Evolutionary conservation across 768 basidiomycete genomes (phyloP).

Genomic region (Mycena vitilis): DNA sequence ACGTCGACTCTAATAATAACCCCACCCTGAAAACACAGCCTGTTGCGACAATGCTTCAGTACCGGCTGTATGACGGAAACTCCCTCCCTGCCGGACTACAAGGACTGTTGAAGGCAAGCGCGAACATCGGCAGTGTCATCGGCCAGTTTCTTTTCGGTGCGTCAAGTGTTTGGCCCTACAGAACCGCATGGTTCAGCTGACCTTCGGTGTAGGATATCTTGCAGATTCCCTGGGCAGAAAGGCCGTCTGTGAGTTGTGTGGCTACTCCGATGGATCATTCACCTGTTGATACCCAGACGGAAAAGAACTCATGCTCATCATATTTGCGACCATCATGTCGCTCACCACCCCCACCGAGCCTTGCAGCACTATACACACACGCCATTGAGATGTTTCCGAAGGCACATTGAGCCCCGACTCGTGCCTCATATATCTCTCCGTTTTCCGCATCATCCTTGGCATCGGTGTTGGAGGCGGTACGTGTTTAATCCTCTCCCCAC

Average conservation of each 20-base stretch:
- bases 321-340: conserved; percentile 78
- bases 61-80: conserved; percentile 58
- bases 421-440: conserved; percentile 72
- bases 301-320: conserved; percentile 84
- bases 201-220: conserved; percentile 35
- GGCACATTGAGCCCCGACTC: conserved; percentile 47
- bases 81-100: conserved; percentile 59
- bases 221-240: conserved; percentile 79
- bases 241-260: conserved; percentile 60
- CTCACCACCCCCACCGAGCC: conserved; percentile 72
- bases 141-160: conserved; percentile 67
- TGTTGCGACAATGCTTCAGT: conserved; percentile 31
- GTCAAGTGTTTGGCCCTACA: neutral
- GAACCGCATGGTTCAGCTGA: neutral
- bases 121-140: conserved; percentile 72
- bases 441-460: conserved; percentile 80
- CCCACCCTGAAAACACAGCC: conserved; percentile 4
- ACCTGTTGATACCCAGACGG: conserved; percentile 58
- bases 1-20: neutral
- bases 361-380: conserved; percentile 18
- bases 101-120: conserved; percentile 68
- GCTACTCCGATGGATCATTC: conserved; percentile 1
- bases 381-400: neutral
- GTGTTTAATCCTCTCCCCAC: neutral
- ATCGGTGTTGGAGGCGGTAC: conserved; percentile 76